phyloP scores from a whole-genome alignment of 768 basidiomycete species.

The Sporobolomyces phaffii region DNA sequence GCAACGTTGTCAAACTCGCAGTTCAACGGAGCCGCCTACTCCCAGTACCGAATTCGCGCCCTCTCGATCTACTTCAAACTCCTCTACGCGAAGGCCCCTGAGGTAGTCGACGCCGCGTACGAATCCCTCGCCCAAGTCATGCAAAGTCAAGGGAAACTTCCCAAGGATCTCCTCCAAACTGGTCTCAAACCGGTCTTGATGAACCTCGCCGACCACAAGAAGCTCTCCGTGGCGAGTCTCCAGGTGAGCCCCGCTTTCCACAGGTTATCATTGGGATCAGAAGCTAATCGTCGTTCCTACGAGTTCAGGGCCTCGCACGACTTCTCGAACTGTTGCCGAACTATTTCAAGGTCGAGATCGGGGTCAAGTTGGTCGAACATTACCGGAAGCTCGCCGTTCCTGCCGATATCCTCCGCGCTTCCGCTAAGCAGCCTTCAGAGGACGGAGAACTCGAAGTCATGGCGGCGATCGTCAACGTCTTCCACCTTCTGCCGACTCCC shows the following conservation, averaged over 20 bases:
- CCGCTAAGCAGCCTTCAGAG: constrained; percentile 61
- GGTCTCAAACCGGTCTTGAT: constrained; percentile 93
- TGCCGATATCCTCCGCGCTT: constrained; percentile 70
- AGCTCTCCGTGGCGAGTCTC: constrained; percentile 80
- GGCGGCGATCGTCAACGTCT: constrained; percentile 91
- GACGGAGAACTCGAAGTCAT: constrained; percentile 89
- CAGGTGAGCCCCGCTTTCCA: constrained; percentile 21
- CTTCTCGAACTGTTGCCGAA: constrained; percentile 89
- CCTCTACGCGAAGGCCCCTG: constrained; percentile 79
- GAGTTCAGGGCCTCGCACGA: constrained; percentile 88
- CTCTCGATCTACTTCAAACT: constrained; percentile 97
- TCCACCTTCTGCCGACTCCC: constrained; percentile 80
- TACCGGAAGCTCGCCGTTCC: constrained; percentile 88
- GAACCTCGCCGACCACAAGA: constrained; percentile 94
- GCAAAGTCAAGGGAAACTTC: constrained; percentile 79
- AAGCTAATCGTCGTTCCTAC: no score
- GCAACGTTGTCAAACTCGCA: constrained; percentile 93
- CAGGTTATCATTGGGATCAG: background rate
- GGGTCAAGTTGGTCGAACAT: constrained; percentile 92
- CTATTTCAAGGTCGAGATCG: constrained; percentile 99
- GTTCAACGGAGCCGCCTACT: constrained; percentile 73
- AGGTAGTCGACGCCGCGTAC: constrained; percentile 92
- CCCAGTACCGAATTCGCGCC: constrained; percentile 72
- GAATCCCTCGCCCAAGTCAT: constrained; percentile 85
- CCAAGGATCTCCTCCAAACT: constrained; percentile 89